phyloP scores from a whole-genome alignment of 164 flowering plant species.

The Annona squamosa region DNA sequence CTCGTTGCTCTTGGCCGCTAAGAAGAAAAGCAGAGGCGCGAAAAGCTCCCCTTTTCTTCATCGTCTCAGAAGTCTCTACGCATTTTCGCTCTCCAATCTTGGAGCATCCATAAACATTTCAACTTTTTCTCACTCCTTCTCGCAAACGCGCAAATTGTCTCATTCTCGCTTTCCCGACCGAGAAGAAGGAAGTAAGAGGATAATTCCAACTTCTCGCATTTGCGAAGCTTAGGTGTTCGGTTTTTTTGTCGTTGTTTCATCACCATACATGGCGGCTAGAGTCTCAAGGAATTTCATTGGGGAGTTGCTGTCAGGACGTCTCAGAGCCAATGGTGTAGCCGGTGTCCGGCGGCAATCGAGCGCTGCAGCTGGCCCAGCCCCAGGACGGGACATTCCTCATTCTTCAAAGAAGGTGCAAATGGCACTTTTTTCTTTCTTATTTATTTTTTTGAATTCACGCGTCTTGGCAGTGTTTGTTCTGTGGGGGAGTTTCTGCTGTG shows the following conservation, averaged over 20 bases:
- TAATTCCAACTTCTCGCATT: neutral
- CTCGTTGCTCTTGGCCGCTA: neutral
- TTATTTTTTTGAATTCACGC: neutral
- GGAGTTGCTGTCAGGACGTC: conserved; percentile 3
- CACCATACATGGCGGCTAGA: conserved; percentile 17
- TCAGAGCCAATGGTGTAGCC: conserved; percentile 2
- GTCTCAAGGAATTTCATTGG: conserved; percentile 11
- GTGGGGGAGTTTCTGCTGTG: neutral
- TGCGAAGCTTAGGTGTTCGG: neutral
- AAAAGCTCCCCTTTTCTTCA: conserved; percentile 5
- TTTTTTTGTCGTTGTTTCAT: neutral
- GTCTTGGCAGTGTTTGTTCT: neutral
- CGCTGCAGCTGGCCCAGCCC: conserved; percentile 7
- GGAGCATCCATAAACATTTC: neutral
- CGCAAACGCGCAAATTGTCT: neutral
- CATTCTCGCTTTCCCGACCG: neutral
- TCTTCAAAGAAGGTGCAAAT: conserved; percentile 19
- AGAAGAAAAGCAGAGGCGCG: conserved; percentile 1
- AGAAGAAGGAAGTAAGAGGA: neutral
- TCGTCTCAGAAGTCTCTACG: neutral
- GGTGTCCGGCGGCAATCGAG: conserved; percentile 17
- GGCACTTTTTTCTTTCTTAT: neutral
- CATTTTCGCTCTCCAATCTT: neutral
- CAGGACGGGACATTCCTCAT: conserved; percentile 13
- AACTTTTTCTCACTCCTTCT: too few species aligned